phyloP scores from a whole-genome alignment of 495 filamentous ascomycete species.

The Hypomontagnella monticulosa region DNA sequence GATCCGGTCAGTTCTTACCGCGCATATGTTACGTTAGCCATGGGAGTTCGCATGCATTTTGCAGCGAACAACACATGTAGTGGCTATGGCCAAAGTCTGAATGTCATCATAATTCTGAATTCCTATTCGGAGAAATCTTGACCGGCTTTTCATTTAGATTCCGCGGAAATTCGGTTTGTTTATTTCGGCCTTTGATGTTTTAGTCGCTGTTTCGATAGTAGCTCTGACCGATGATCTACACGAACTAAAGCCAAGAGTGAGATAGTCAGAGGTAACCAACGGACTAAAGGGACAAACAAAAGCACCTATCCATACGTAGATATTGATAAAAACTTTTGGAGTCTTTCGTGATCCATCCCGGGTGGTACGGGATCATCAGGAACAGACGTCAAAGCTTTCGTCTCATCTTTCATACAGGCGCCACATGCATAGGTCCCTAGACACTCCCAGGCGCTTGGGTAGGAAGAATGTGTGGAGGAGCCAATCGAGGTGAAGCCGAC shows the following conservation, averaged over 20 bases:
- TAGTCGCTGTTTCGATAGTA: constrained; percentile 1
- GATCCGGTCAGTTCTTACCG: constrained; percentile 23
- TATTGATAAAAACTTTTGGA: neutral
- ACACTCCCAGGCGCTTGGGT: constrained; percentile 39
- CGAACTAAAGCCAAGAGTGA: neutral
- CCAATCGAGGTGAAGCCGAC: constrained; percentile 46
- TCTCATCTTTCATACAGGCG: constrained; percentile 38
- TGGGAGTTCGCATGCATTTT: too few relatives aligned
- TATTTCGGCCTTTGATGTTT: constrained; percentile 3
- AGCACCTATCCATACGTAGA: too few relatives aligned
- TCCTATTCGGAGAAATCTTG: constrained; percentile 15
- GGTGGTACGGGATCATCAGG: constrained; percentile 29
- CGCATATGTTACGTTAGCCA: constrained; percentile 22
- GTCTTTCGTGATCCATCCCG: constrained; percentile 8
- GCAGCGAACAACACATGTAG: constrained; percentile 5
- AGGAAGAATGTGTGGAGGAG: constrained; percentile 34
- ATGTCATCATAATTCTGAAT: constrained; percentile 18
- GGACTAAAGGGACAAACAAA: neutral
- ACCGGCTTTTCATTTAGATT: neutral
- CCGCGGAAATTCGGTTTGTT: constrained; percentile 19
- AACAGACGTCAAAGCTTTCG: constrained; percentile 21
- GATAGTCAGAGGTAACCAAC: constrained; percentile 30
- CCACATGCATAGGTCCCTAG: constrained; percentile 40
- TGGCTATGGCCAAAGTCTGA: constrained; percentile 23
- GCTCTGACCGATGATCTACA: constrained; percentile 14